These are phyloP conservation scores for Lophiostoma macrostomum DNA, from an alignment of 495 filamentous ascomycete species.

Conservation along the genomic window DNA sequence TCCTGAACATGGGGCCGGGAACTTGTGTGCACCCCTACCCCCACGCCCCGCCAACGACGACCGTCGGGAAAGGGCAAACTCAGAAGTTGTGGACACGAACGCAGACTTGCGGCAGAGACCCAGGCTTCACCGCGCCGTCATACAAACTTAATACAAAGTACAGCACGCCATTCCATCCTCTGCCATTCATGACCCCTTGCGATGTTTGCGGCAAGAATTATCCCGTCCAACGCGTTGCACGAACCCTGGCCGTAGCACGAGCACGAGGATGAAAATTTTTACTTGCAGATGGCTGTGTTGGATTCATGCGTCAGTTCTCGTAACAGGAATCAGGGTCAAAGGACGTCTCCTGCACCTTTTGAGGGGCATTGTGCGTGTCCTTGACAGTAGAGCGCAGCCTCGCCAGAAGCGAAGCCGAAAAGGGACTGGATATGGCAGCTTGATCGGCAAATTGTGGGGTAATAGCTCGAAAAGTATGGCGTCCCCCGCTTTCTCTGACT, in stretches of 20 bases:
- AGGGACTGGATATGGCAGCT: not conserved
- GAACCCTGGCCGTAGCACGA: not conserved
- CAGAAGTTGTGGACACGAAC: too few species aligned
- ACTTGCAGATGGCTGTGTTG: conserved; percentile 5
- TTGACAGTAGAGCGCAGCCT: conserved; percentile 10
- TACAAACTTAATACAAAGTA: too few species aligned
- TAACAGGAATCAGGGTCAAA: conserved; percentile 18
- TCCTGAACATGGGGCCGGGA: conserved; percentile 21
- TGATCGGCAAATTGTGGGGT: too few species aligned
- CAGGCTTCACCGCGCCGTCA: too few species aligned
- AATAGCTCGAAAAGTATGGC: conserved; percentile 31
- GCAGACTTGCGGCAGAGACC: too few species aligned
- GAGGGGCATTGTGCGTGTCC: not conserved
- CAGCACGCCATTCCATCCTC: too few species aligned
- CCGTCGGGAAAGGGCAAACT: not conserved
- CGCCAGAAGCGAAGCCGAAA: conserved; percentile 14
- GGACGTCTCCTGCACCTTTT: not conserved
- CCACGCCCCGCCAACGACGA: conserved; percentile 19
- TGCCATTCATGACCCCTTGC: too few species aligned
- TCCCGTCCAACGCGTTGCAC: too few species aligned
- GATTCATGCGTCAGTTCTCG: conserved; percentile 14
- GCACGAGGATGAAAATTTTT: conserved; percentile 24
- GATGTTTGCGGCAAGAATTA: too few species aligned
- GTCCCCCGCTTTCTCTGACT: conserved; percentile 32
- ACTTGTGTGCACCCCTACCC: not conserved